Base-by-base conservation (phyloP, 257 asterid genomes). In the Solanum raphanifolium region DNA sequence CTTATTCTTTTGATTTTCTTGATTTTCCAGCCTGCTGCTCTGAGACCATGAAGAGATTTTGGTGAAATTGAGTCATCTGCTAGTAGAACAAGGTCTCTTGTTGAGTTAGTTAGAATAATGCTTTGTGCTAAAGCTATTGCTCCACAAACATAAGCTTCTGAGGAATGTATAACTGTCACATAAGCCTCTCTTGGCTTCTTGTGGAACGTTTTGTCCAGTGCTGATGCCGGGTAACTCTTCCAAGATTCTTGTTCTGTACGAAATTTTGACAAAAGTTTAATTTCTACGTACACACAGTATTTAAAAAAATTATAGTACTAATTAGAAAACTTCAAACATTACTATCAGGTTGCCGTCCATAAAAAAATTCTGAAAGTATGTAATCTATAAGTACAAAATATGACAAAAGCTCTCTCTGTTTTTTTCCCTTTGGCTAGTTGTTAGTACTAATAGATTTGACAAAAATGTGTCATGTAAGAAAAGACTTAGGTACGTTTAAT, bases 71-170 rank as follows among this genome's bases (percentile, higher is more conserved):
- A 88, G n/a, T 87, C 69, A 41, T 96, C 98, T 4, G 95, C 96
- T 2, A 96, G 90, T 60, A 96, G 86, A 69, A 95, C 74, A 20
- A 95, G 96, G 85, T 95, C 98, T 90, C 91, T 93, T 21, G 91
- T 92, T 2, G 99, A 75, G 81, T 91, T 91, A 27, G 98, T 76
- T 84, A 18, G 91, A 87, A 93, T 89, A 83, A 96, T 89, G 92
- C 96, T 96, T 83, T 95, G 98, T 20, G 94, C 98, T 52, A 96
- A 89, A 29, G 93, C 93, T 55, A 96, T 94, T 84, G 98, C 98
- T 15, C 99, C 98, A 81, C 99, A 96, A 3, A 96, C 95, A 73
- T 95, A 96, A 71, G 90, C 86, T 86, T 95, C 96, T 6, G 96
- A 93, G 4, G 99, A 93, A 88, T 96, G 98, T 8, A 96, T 89